Evolutionary conservation across 2,329 filamentous ascomycete species (phyloP), one percentile per base, ranked within the genome.

Genomic region (Monosporascus sp.): DNA sequence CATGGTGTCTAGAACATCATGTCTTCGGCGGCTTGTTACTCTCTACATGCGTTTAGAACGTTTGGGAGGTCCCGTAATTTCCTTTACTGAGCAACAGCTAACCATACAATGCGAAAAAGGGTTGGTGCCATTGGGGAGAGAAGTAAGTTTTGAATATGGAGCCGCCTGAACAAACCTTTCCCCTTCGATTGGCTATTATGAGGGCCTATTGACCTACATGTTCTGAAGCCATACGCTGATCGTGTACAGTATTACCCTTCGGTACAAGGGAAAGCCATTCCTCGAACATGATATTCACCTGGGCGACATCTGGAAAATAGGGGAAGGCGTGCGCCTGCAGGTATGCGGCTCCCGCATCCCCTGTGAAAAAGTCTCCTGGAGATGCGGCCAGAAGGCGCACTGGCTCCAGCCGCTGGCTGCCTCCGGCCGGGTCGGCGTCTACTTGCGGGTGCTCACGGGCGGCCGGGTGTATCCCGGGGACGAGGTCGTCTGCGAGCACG

Each of bases 91-190:
- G 31, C 3, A 34, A 34, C 31, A 11, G 31, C 31, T 34, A 34
- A 34, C 31, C 31, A 34, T 14, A 14, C 9, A 34, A 3, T 34
- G 31, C 11, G 31, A 14, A 34, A 34, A 14, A 34, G 61, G 54
- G 50, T 31, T 63, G 57, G 58, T 65, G 61, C 46, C 63, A 62
- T 19, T 64, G 63, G 61, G 61, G 59, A 26, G 59, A 63, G 48
- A 64, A 63, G 43, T 46, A n/a, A 24, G 47, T 20, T 14, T 34
- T 14, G 5, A 14, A 14, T 4, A 34, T 11, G 4, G 27, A 14
- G 31, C 5, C 11, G 31, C 31, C 31, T 14, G 31, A 4, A 34
- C 5, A 34, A 14, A 14, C 31, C 31, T 11, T 14, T 34, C 11
- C 5, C 31, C 14, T 34, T 34, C 31, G 31, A 34, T 14, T 34